A percentile compares a stretch with the other conserved stretches of the same genome.
These are phyloP conservation scores for Stachybotrys chlorohalonatus DNA, from an alignment of 2,329 filamentous ascomycete species.

Conservation along the genomic window DNA sequence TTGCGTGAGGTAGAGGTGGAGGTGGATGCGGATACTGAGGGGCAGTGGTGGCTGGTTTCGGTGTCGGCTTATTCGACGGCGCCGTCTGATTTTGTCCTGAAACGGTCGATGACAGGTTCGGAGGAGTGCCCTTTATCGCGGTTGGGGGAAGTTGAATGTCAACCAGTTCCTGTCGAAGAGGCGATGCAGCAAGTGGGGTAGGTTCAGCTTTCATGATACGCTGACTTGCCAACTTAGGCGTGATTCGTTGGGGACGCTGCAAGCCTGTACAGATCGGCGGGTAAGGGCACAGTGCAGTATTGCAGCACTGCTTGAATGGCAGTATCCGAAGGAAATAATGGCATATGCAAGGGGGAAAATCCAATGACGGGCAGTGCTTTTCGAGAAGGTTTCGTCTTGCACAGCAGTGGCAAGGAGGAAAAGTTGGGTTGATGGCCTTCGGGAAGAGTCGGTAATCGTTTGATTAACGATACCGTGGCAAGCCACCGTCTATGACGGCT, in stretches of 20 bases:
- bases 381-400: no score
- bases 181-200: conserved; percentile 10
- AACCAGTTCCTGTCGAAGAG: conserved; percentile 3
- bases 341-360: neutral
- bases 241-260: neutral
- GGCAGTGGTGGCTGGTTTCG: conserved; percentile 12
- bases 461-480: neutral
- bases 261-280: neutral
- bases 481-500: no score
- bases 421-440: neutral
- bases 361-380: neutral
- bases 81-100: neutral
- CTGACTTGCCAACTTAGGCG: conserved; percentile 2
- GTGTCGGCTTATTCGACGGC: neutral
- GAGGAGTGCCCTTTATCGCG: neutral
- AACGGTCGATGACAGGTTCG: neutral
- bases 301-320: no score
- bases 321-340: no score
- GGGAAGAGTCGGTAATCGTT: neutral
- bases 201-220: conserved; percentile 14
- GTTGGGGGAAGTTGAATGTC: neutral
- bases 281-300: no score
- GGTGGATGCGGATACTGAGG: conserved; percentile 17
- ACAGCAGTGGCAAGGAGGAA: neutral
- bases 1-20: neutral